A percentile compares a stretch with the other conserved stretches of the same genome.
These are phyloP conservation scores for Microcos paniculata DNA, from an alignment of 345 rosid species.

Conservation along the genomic window DNA sequence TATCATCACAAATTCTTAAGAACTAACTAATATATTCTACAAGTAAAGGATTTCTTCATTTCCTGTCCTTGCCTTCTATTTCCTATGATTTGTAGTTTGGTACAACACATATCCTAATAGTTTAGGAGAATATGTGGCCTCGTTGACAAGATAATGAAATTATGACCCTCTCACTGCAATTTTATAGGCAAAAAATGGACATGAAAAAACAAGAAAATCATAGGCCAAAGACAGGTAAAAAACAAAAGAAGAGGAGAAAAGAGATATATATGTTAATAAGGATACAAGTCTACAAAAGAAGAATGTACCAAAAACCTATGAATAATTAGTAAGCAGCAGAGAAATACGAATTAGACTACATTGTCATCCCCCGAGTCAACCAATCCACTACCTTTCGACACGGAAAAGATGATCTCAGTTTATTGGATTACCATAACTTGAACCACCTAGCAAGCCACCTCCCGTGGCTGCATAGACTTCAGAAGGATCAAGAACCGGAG, in stretches of 20 bases:
- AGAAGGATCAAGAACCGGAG: constrained; percentile 56
- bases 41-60: constrained; percentile 11
- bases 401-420: constrained; percentile 32
- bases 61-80: constrained; percentile 2
- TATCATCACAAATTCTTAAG: constrained; percentile 19
- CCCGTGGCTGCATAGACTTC: constrained; percentile 61
- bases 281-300: constrained; percentile 23
- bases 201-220: constrained; percentile 13
- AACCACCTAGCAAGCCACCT: constrained; percentile 63
- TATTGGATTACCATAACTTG: constrained; percentile 64
- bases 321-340: constrained; percentile 29
- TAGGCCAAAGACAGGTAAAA: constrained; percentile 20
- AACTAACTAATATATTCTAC: constrained; percentile 21
- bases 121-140: constrained; percentile 24
- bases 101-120: constrained; percentile 17
- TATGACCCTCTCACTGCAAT: constrained; percentile 19
- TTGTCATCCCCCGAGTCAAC: not conserved
- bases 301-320: constrained; percentile 32
- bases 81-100: constrained; percentile 11
- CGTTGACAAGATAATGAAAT: constrained; percentile 11
- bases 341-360: constrained; percentile 12
- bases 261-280: constrained; percentile 16
- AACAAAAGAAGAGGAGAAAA: not conserved
- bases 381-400: constrained; percentile 1
- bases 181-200: constrained; percentile 20